phyloP scores from a whole-genome alignment of 1,284 basidiomycete genomes.

The Takashimella tepidaria region DNA sequence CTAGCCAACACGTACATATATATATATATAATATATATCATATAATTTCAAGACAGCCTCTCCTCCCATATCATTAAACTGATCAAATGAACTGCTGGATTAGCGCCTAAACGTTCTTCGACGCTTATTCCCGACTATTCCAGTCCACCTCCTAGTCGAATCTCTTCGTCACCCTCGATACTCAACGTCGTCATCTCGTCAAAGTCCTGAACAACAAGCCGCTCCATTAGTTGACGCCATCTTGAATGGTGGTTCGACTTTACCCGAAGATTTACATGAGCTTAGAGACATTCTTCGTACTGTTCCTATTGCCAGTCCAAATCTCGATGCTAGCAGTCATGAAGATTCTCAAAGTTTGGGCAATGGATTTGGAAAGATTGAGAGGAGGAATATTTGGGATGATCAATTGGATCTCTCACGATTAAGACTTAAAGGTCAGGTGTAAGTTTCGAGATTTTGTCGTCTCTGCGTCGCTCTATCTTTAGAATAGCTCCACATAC shows the following conservation, averaged over 20 bases:
- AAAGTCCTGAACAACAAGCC: constrained; percentile 27
- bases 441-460: constrained; percentile 47
- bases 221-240: constrained; percentile 42
- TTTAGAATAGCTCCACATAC: neutral
- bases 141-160: constrained; percentile 31
- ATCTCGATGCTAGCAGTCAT: no score
- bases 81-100: no score
- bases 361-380: constrained; percentile 41
- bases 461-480: no score
- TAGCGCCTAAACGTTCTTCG: constrained; percentile 30
- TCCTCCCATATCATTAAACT: no score
- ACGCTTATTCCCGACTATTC: constrained; percentile 39
- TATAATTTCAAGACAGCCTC: no score
- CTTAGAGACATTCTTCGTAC: constrained; percentile 23
- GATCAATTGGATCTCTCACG: constrained; percentile 63
- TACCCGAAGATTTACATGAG: constrained; percentile 36
- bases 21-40: no score
- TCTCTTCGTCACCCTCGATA: constrained; percentile 42
- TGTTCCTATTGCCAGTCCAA: neutral
- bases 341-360: constrained; percentile 1
- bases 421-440: constrained; percentile 56
- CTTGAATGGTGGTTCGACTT: constrained; percentile 26
- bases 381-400: constrained; percentile 57
- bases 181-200: constrained; percentile 15
- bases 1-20: neutral